Base-by-base conservation (phyloP, 2,329 filamentous ascomycete genomes). In the Gnomoniopsis sp. region DNA sequence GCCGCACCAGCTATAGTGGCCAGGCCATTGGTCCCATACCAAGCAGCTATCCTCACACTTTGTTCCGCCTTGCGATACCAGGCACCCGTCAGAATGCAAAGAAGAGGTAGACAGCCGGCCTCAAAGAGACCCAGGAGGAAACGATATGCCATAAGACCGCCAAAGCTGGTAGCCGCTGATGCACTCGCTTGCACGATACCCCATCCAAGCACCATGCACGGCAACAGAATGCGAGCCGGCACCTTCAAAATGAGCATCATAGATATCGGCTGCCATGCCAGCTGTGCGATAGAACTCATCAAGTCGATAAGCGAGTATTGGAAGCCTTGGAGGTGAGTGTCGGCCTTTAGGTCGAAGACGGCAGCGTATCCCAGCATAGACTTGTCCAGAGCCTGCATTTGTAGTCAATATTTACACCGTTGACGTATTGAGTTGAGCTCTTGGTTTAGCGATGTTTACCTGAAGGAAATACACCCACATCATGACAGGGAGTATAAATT, bases 1-100 rank as follows among this genome's bases (percentile, higher is more conserved):
- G 77, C 75, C 0, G 81, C 81, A 0, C 83, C 84, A 14, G 84
- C 69, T 44, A 87, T 83, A 6, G 79, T 85, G 0, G 82, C 81
- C 0, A 79, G 59, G 0, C 84, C 84, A 53, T 84, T 88, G 0
- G 83, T 86, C 3, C 82, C 76, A 63, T 89, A 89, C 86, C 86
- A 89, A n/a, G 80, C 79, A 0, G 84, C 84, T 3, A 88, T 79
- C 0, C 87, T 77, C 26, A 86, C 69, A 0, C 86, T 84, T 68
- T 89, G 86, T 65, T 89, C 85, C 44, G 71, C 70, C 1, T 75
- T 69, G 1, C 75, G 66, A 64, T 82, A 81, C 72, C 78, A 81
- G 66, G 78, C 75, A 3, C 72, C 72, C 0, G 77, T 80, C 57
- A 81, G 74, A 65, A 80, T 70, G 17, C 73, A 73, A 61, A 79